Base-by-base conservation (phyloP, 1,139 yeast genomes). In the Petasospora rhodanensis region DNA sequence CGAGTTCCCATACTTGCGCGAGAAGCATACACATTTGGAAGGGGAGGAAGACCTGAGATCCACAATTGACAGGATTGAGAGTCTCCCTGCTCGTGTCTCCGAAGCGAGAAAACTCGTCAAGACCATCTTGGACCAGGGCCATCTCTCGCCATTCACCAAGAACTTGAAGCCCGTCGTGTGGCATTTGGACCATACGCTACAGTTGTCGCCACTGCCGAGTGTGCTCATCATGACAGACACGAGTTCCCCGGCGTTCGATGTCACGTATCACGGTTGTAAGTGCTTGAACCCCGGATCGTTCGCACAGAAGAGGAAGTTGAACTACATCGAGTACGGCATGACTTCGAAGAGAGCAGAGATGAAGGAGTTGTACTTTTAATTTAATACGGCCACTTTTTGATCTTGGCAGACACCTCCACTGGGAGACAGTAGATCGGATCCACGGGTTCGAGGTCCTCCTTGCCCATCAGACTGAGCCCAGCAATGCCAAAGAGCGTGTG, bases 341-440 rank as follows among this genome's bases (percentile, higher is more conserved):
- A 60, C 73, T 11, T 54, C 65, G 2, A 79, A 74, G 58, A 66
- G 61, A 42, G 66, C 70, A 16, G 66, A 62, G 18, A 62, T 68
- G 43, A 70, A 69, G 48, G 76, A 72, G 34, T 37, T 76, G 5
- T 69, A 62, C 45, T 62, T 67, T 37, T 67, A 55, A 43, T 14
- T 26, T 26, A n/a, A 20, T 64, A 62, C 8, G 70, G 68, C 70
- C 76, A 76, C 45, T 65, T 64, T 33, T 55, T 63, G 29, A 80
- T 66, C 7, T 58, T 49, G 1, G 61, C 54, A n/a, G 79, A 67
- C 1, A 75, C 61, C 2, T 59, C 52, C 8, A 45, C 51, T 2
- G 97, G 95, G 69, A 91, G 70, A 52, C 97, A 91, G 56, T 84
- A 89, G 2, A 79, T 69, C 0, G 99, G 96, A 56, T 87, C 93